Conservation (phyloP, 331 rosid genomes). For the Arachis monticola region DNA sequence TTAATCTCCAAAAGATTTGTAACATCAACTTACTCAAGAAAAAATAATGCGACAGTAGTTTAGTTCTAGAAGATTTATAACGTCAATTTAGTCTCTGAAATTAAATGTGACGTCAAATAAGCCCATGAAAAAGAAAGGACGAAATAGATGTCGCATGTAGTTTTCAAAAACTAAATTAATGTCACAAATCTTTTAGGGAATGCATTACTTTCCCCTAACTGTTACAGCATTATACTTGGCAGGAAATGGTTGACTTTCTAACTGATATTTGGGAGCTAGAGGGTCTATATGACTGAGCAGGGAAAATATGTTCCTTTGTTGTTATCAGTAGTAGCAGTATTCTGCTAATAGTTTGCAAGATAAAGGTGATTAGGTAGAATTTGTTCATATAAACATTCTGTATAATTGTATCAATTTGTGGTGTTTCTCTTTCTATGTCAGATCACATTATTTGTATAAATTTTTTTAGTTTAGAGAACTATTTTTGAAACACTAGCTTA, state of each 20-base stretch:
- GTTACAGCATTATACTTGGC: constrained; percentile 35
- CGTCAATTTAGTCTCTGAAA: too few relatives aligned
- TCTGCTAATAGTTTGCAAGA: constrained; percentile 27
- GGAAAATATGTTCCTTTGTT: constrained; percentile 10
- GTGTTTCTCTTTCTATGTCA: not conserved
- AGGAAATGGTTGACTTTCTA: constrained; percentile 95
- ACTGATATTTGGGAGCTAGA: constrained; percentile 84
- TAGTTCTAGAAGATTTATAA: too few relatives aligned
- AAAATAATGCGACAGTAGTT: too few relatives aligned
- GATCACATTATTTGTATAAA: too few relatives aligned
- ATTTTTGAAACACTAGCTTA: too few relatives aligned
- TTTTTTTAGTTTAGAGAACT: too few relatives aligned
- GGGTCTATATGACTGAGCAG: constrained; percentile 66
- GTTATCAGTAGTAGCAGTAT: not conserved
- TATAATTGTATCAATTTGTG: constrained; percentile 30
- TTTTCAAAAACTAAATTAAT: too few relatives aligned
- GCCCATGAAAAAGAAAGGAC: too few relatives aligned
- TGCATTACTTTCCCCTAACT: constrained; percentile 28
- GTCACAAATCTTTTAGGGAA: not conserved
- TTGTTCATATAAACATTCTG: constrained; percentile 16
- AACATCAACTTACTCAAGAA: too few relatives aligned
- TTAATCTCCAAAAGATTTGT: too few relatives aligned
- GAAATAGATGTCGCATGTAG: too few relatives aligned
- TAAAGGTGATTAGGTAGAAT: constrained; percentile 19
- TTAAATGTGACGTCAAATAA: too few relatives aligned